Conservation (phyloP, 108 stramenopile species). For the Fragilariopsis cylindrus region DNA sequence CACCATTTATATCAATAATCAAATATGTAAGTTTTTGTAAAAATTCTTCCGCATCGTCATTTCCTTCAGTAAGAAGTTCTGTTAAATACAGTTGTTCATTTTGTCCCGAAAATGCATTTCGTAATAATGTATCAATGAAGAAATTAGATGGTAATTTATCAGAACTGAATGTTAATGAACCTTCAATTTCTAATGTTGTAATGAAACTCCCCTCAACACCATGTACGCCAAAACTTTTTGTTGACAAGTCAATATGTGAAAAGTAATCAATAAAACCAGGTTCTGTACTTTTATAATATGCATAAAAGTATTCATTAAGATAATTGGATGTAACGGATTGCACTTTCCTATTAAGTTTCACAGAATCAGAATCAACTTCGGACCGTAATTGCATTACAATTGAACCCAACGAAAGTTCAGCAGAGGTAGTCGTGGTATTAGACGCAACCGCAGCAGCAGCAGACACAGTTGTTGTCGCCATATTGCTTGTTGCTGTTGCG, state of each 20-base stretch:
- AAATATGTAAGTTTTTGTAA: constrained; percentile 27
- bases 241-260: background rate
- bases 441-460: background rate
- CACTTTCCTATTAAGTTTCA: constrained; percentile 2
- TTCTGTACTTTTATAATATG: constrained; percentile 28
- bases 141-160: constrained; percentile 19
- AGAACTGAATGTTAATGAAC: constrained; percentile 17
- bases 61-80: constrained; percentile 7
- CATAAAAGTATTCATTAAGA: constrained; percentile 32
- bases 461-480: no score
- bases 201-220: constrained; percentile 28
- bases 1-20: constrained; percentile 28
- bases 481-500: background rate
- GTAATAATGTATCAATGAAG: constrained; percentile 17
- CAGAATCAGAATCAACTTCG: constrained; percentile 9
- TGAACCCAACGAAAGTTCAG: constrained; percentile 13
- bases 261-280: constrained; percentile 18
- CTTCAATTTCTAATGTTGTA: constrained; percentile 31
- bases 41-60: constrained; percentile 17
- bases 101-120: constrained; percentile 37
- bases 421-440: background rate
- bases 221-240: constrained; percentile 31
- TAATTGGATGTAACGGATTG: constrained; percentile 13
- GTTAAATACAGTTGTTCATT: constrained; percentile 28
- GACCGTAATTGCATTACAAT: constrained; percentile 37